Conservation (phyloP, 306 rosid genomes). For the Cyclanthera cordifolia region DNA sequence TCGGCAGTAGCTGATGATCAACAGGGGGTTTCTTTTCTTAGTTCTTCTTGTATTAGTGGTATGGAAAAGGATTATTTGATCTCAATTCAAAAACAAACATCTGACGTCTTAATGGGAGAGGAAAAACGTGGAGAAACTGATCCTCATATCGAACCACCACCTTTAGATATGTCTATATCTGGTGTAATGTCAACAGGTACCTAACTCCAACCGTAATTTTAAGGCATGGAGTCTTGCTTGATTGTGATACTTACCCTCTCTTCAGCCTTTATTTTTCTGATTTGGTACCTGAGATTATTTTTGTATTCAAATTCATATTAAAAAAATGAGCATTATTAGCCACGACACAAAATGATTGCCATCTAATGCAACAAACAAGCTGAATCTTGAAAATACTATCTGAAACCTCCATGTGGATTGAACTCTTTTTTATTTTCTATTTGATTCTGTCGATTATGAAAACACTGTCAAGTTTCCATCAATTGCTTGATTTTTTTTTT, state of each 20-base stretch:
- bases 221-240: not conserved
- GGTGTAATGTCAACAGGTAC: constrained; percentile 24
- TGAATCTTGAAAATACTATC: not conserved
- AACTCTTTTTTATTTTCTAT: not conserved
- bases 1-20: constrained; percentile 19
- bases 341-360: no score
- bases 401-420: not conserved
- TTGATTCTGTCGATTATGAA: no score
- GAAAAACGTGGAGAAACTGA: constrained; percentile 23
- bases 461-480: no score
- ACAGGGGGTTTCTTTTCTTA: constrained; percentile 24
- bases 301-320: not conserved
- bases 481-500: constrained; percentile 4
- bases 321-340: no score
- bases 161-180: constrained; percentile 24
- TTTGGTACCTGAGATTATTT: not conserved
- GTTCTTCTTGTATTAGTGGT: constrained; percentile 16
- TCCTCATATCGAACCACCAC: constrained; percentile 15
- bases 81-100: constrained; percentile 9
- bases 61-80: constrained; percentile 19
- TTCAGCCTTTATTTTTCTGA: not conserved
- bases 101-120: constrained; percentile 34
- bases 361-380: constrained; percentile 4
- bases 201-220: not conserved
- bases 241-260: not conserved